These are phyloP conservation scores for Penicillium goetzii DNA, from an alignment of 495 filamentous ascomycete genomes.

Conservation along the genomic window DNA sequence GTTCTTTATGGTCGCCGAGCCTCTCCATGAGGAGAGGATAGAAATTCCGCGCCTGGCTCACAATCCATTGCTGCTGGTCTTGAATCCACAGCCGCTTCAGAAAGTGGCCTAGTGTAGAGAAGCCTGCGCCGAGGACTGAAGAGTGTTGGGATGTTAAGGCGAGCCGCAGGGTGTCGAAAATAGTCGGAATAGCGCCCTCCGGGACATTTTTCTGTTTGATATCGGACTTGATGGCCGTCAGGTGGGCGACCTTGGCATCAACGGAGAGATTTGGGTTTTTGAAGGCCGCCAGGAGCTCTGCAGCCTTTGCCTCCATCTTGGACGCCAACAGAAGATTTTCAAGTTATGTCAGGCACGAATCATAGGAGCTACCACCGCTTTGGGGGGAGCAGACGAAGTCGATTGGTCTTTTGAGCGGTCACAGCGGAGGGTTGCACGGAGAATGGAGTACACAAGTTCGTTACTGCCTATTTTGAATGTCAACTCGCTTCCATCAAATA, in stretches of 20 bases:
- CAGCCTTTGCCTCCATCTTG: slow-evolving; percentile 50
- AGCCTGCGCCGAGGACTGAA: slow-evolving; percentile 69
- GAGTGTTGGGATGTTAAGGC: slow-evolving; percentile 73
- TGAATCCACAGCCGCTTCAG: slow-evolving; percentile 82
- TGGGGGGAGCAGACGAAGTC: slow-evolving; percentile 18
- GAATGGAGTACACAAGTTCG: neutral
- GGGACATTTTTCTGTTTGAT: slow-evolving; percentile 90
- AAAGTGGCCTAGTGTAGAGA: slow-evolving; percentile 83
- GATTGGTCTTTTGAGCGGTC: neutral
- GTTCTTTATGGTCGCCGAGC: slow-evolving; percentile 86
- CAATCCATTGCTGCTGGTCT: slow-evolving; percentile 69
- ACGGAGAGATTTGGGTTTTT: slow-evolving; percentile 67
- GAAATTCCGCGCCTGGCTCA: slow-evolving; percentile 65
- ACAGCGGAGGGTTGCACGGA: neutral
- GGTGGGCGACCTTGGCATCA: slow-evolving; percentile 70
- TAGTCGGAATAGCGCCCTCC: slow-evolving; percentile 65
- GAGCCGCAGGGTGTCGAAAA: slow-evolving; percentile 73
- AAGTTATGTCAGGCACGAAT: slow-evolving; percentile 16
- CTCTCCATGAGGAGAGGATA: slow-evolving; percentile 77
- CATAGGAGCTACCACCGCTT: slow-evolving; percentile 23
- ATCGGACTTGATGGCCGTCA: slow-evolving; percentile 76
- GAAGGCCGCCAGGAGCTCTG: slow-evolving; percentile 65
- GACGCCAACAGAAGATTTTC: slow-evolving; percentile 16
- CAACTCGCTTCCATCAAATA: neutral
- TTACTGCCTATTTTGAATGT: neutral